Conservation (phyloP, 805 yeast species). For the Candida sanyiensis region DNA sequence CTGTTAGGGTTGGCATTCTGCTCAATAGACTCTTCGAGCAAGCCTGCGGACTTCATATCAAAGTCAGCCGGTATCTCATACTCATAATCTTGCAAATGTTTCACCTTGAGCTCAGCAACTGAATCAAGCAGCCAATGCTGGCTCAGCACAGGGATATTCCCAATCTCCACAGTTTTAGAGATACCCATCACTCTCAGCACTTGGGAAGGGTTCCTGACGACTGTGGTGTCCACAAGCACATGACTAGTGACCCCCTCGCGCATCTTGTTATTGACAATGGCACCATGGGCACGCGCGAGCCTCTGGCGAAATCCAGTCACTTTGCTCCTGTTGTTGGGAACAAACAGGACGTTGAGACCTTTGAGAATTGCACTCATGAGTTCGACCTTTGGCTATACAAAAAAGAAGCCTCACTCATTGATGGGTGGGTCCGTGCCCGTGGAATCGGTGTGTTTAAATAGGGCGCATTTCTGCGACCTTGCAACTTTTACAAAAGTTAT, state of each 20-base stretch:
- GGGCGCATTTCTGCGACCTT: too few relatives aligned
- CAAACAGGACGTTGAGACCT: slow-evolving; percentile 16
- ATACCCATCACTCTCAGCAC: slow-evolving; percentile 8
- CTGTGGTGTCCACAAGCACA: slow-evolving; percentile 19
- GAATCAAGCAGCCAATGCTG: slow-evolving; percentile 24
- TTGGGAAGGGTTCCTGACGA: slow-evolving; percentile 10
- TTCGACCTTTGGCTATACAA: slow-evolving; percentile 7
- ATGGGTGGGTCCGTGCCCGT: too few relatives aligned
- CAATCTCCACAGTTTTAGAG: slow-evolving; percentile 1
- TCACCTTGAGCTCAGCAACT: slow-evolving; percentile 9
- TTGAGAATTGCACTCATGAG: slow-evolving; percentile 15
- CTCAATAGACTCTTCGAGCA: too few relatives aligned
- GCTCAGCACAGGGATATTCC: slow-evolving; percentile 7
- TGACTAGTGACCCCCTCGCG: slow-evolving; percentile 12
- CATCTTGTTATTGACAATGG: slow-evolving; percentile 10
- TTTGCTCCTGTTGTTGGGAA: slow-evolving; percentile 20
- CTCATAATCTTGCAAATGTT: slow-evolving; percentile 6
- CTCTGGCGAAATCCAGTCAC: slow-evolving; percentile 15
- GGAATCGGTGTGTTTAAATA: too few relatives aligned
- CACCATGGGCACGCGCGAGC: slow-evolving; percentile 19
- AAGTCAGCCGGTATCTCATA: slow-evolving; percentile 10
- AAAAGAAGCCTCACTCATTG: too few relatives aligned
- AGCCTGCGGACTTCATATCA: too few relatives aligned
- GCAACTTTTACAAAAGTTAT: too few relatives aligned
- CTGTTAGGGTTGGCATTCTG: slow-evolving; percentile 22